These are phyloP conservation scores for Solanum appendiculatum DNA, from an alignment of 257 asterid genomes.

Conservation along the genomic window DNA sequence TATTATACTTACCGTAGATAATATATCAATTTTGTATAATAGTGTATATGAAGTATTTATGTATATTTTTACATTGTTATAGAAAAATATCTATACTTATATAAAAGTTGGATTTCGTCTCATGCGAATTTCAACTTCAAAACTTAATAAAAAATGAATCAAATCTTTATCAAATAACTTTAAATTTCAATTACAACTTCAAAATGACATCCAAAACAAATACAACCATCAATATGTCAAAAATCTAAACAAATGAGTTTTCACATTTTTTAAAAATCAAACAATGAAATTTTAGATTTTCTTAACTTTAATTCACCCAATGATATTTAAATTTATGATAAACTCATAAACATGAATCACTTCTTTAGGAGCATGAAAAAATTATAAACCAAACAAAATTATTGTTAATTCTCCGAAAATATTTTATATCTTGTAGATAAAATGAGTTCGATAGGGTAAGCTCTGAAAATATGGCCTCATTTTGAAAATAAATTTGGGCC, in stretches of 20 bases:
- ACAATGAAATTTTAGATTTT: not conserved
- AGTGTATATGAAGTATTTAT: not conserved
- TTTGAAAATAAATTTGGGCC: not conserved
- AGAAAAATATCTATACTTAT: not conserved
- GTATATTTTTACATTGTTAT: not conserved
- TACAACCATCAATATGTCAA: not conserved
- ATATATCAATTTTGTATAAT: no score
- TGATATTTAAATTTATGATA: not conserved
- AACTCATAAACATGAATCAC: not conserved
- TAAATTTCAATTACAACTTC: not conserved
- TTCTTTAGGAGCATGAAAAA: no score
- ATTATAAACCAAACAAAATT: not conserved
- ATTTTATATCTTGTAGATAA: no score
- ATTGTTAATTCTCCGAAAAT: no score
- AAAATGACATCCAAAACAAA: not conserved
- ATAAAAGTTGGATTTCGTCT: not conserved
- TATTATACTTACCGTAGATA: not conserved
- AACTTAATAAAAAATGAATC: not conserved
- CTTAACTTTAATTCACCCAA: no score
- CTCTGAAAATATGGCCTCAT: not conserved
- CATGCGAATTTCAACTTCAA: not conserved
- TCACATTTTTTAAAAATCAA: not conserved
- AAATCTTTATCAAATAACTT: not conserved
- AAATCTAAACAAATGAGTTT: not conserved
- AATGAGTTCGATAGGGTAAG: not conserved